A percentile compares a stretch with the other conserved stretches of the same genome.
These are phyloP conservation scores for Stropharia rugosoannulata DNA, from an alignment of 768 basidiomycete genomes.

Conservation along the genomic window DNA sequence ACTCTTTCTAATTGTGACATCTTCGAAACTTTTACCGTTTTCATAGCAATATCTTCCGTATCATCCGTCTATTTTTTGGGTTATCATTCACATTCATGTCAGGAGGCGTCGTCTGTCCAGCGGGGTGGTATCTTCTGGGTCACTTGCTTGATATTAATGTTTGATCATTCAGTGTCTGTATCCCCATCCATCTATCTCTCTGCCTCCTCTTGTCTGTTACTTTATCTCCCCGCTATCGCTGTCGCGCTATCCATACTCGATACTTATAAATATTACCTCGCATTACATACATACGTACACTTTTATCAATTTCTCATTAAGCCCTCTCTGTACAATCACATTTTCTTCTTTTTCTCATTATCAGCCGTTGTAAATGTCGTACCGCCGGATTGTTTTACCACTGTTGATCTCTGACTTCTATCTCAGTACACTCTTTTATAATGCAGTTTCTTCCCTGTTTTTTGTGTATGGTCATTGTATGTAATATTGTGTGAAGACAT, in stretches of 20 bases:
- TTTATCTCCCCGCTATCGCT: slow-evolving; percentile 7
- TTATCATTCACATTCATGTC: background rate
- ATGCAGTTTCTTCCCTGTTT: too few species aligned
- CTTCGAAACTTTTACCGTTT: background rate
- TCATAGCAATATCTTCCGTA: background rate
- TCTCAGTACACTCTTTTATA: too few species aligned
- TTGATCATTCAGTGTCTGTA: background rate
- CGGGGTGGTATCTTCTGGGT: background rate
- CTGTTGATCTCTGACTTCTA: too few species aligned
- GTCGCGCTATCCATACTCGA: slow-evolving; percentile 15
- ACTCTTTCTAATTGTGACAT: background rate
- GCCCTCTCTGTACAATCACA: background rate
- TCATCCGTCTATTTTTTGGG: background rate
- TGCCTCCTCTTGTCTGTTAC: background rate
- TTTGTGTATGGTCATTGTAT: too few species aligned
- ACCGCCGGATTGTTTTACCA: too few species aligned
- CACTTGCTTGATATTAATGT: background rate
- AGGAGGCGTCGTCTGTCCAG: background rate
- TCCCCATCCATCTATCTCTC: background rate
- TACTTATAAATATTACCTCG: slow-evolving; percentile 4
- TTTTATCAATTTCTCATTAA: background rate
- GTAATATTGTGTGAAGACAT: too few species aligned
- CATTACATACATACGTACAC: slow-evolving; percentile 5
- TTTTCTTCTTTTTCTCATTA: background rate
- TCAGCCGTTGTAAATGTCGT: background rate